Evolutionary conservation across 2,329 filamentous ascomycete species (phyloP).

Genomic region (Periconia macrospinosa): DNA sequence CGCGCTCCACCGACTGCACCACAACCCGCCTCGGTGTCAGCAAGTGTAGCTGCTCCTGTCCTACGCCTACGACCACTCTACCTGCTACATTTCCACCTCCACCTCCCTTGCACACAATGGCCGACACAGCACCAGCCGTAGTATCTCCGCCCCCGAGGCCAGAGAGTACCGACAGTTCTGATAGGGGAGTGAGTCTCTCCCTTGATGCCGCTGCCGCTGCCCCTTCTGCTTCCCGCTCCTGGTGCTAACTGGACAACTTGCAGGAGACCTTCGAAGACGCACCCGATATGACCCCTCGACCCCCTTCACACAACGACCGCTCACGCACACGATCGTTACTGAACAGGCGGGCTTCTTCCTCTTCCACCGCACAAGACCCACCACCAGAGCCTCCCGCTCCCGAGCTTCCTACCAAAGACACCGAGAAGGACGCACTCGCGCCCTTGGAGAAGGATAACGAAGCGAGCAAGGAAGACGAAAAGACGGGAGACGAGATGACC

Average conservation of each 20-base stretch:
- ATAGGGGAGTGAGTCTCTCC: conserved; percentile 25
- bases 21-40: not conserved
- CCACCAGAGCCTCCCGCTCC: conserved; percentile 23
- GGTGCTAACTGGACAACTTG: conserved; percentile 11
- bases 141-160: conserved; percentile 14
- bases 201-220: not conserved
- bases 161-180: conserved; percentile 37
- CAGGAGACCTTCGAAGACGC: conserved; percentile 85
- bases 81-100: conserved; percentile 11
- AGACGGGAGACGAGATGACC: conserved; percentile 16
- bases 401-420: conserved; percentile 15
- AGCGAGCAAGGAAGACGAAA: conserved; percentile 18
- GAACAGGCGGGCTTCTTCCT: conserved; percentile 35
- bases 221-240: not conserved
- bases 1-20: not conserved
- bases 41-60: conserved; percentile 5
- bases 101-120: conserved; percentile 19
- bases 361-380: conserved; percentile 30
- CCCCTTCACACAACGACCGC: conserved; percentile 45
- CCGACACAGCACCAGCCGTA: conserved; percentile 16
- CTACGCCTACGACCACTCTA: not conserved
- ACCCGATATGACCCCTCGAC: conserved; percentile 57
- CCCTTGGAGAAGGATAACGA: conserved; percentile 18
- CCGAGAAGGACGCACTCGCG: conserved; percentile 41
- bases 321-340: conserved; percentile 59